Base-by-base conservation (phyloP, 2,329 filamentous ascomycete species). In the Pseudofabraea citricarpa region DNA sequence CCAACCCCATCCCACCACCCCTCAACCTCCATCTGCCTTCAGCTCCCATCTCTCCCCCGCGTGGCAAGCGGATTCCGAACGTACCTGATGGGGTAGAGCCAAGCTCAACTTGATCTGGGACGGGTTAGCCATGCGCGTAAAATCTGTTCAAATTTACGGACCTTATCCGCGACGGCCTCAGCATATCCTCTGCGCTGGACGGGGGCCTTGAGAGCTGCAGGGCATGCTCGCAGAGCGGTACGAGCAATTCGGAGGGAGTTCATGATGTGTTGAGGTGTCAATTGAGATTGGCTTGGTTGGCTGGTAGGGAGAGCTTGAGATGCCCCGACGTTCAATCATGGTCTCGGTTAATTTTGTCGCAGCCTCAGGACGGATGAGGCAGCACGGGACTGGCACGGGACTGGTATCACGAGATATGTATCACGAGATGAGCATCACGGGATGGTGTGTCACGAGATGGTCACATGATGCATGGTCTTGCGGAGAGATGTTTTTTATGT, bases 61-160 rank as follows among this genome's bases (percentile, higher is more conserved):
- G 22, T 40, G 20, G 41, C 12, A 29, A 40, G 45, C 24, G 33
- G 36, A 45, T 47, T 33, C 48, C 42, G 8, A 43, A 57, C 87
- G 72, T 89, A 97, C 93, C 90, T 96, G 87, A 75, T 97, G 91
- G 74, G 93, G 93, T 61, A 98, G 87, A 68, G 87, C 83, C 75
- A 98, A 79, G 78, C 89, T 95, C 75, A 98, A 84, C 84, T 95
- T 94, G 80, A 98, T 95, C 81, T 84, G 59, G 15, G 29, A 46
- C 40, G 42, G 45, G 51, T 64, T 55, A 62, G 59, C 51, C 50
- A 43, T 10, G 20, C 36, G 26, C 45, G 44, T 43, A 49, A 52
- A 52, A 52, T 56, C 47, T 56, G 51, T 53, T 47, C 22, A 37
- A 20, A 22, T 39, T 35, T 44, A 62, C 75, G 65, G 69, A 72